Evolutionary conservation across 1,139 yeast species (phyloP).

Genomic region (Diutina catenulata): DNA sequence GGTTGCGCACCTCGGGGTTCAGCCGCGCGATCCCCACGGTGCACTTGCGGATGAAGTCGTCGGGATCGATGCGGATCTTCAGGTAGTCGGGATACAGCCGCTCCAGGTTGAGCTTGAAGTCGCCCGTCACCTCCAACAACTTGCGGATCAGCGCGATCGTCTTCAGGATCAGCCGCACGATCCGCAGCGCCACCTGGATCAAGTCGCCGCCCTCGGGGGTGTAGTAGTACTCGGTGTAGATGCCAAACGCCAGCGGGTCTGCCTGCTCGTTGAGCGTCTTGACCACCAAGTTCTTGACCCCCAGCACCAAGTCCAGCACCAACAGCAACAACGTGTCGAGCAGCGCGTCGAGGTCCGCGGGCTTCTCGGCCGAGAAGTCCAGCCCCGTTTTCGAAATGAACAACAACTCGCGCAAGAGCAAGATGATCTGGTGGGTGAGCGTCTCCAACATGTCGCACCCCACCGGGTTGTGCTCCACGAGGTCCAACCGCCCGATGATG

Average conservation of each 20-base stretch:
- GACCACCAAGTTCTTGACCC: slow-evolving; percentile 51
- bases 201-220: slow-evolving; percentile 59
- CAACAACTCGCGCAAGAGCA: slow-evolving; percentile 50
- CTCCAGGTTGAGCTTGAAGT: slow-evolving; percentile 53
- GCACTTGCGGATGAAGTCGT: slow-evolving; percentile 48
- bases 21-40: slow-evolving; percentile 48
- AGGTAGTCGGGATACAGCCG: slow-evolving; percentile 67
- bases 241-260: slow-evolving; percentile 8
- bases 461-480: slow-evolving; percentile 58
- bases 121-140: slow-evolving; percentile 47
- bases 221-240: slow-evolving; percentile 28
- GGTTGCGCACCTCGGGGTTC: slow-evolving; percentile 20
- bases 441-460: slow-evolving; percentile 61
- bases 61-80: slow-evolving; percentile 45
- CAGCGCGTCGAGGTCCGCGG: slow-evolving; percentile 40
- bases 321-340: slow-evolving; percentile 45
- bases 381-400: slow-evolving; percentile 49
- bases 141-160: slow-evolving; percentile 35
- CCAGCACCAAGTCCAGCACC: slow-evolving; percentile 54
- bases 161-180: slow-evolving; percentile 45
- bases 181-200: slow-evolving; percentile 47
- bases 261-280: slow-evolving; percentile 31
- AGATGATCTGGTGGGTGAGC: slow-evolving; percentile 55
- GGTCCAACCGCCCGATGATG: slow-evolving; percentile 60
- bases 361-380: slow-evolving; percentile 28